Evolutionary conservation across 1,284 basidiomycete genomes (phyloP).

Genomic region (Cutaneotrichosporon sp.): DNA sequence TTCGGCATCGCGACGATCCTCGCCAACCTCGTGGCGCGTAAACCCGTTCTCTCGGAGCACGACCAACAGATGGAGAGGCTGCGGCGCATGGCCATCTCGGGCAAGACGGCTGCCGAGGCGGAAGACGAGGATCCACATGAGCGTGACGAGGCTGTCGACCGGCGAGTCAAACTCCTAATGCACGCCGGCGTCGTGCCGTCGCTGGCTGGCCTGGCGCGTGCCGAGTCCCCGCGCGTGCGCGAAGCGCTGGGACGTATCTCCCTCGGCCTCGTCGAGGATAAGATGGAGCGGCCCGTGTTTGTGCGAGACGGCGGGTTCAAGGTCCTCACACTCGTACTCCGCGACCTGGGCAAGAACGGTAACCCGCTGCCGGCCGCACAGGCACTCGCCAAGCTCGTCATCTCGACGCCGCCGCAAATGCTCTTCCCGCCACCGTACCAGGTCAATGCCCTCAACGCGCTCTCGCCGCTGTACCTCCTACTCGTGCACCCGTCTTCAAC

Average conservation of each 20-base stretch:
- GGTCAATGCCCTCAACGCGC: constrained; percentile 69
- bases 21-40: constrained; percentile 65
- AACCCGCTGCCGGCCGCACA: constrained; percentile 68
- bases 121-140: constrained; percentile 41
- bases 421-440: constrained; percentile 69
- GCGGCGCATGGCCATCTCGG: constrained; percentile 57
- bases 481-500: constrained; percentile 63
- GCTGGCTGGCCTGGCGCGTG: constrained; percentile 56
- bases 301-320: constrained; percentile 79
- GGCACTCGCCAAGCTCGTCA: constrained; percentile 85
- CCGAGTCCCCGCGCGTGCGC: constrained; percentile 49
- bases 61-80: constrained; percentile 73
- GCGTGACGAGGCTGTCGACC: constrained; percentile 51
- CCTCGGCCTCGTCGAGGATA: constrained; percentile 68
- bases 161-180: constrained; percentile 35
- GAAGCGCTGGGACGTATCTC: constrained; percentile 54
- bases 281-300: constrained; percentile 67
- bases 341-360: constrained; percentile 26
- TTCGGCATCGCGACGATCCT: constrained; percentile 73
- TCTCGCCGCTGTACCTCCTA: constrained; percentile 68
- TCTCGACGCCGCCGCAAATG: constrained; percentile 80
- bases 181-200: constrained; percentile 60
- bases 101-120: constrained; percentile 49
- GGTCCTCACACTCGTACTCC: constrained; percentile 59
- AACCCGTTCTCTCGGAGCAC: constrained; percentile 65